Percentiles rank a stretch among this genome's conserved stretches.
Conservation (phyloP, 768 basidiomycete species). For the Tylopilus vinaceipallidus region DNA sequence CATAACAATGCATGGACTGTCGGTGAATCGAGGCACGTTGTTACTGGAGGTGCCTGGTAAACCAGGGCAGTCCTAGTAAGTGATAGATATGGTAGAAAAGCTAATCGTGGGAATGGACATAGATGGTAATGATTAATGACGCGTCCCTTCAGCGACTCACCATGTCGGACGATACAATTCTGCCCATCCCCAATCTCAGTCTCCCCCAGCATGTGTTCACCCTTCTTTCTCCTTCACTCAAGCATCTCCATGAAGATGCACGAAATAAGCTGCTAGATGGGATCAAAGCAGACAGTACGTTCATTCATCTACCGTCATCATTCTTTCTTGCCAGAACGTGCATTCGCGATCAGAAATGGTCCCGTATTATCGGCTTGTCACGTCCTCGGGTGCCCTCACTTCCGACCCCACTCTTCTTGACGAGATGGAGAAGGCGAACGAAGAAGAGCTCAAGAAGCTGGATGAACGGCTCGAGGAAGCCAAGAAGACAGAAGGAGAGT, state of each 20-base stretch:
- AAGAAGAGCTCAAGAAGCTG: constrained; percentile 66
- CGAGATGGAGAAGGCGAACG: constrained; percentile 52
- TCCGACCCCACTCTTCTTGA: constrained; percentile 37
- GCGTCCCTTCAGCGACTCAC: constrained; percentile 13
- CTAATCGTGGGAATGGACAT: constrained; percentile 16
- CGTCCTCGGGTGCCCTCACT: constrained; percentile 43
- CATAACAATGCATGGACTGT: no score
- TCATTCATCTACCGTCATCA: not conserved
- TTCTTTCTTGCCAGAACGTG: constrained; percentile 1
- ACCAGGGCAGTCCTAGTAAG: no score
- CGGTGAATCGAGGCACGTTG: no score
- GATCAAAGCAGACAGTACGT: constrained; percentile 77
- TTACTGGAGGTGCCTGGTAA: no score
- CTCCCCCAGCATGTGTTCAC: constrained; percentile 80
- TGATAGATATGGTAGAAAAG: no score
- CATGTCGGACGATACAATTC: constrained; percentile 84
- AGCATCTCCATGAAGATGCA: constrained; percentile 66
- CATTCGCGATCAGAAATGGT: constrained; percentile 66
- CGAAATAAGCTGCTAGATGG: constrained; percentile 63
- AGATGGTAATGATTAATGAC: no score
- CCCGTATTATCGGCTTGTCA: constrained; percentile 70
- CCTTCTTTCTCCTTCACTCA: constrained; percentile 59
- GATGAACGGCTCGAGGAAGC: constrained; percentile 83
- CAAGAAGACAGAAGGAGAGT: constrained; percentile 87
- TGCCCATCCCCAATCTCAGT: constrained; percentile 83